Percentiles rank a stretch among this genome's conserved stretches.
These are phyloP conservation scores for Psidium guajava DNA, from an alignment of 345 rosid genomes.

Conservation along the genomic window DNA sequence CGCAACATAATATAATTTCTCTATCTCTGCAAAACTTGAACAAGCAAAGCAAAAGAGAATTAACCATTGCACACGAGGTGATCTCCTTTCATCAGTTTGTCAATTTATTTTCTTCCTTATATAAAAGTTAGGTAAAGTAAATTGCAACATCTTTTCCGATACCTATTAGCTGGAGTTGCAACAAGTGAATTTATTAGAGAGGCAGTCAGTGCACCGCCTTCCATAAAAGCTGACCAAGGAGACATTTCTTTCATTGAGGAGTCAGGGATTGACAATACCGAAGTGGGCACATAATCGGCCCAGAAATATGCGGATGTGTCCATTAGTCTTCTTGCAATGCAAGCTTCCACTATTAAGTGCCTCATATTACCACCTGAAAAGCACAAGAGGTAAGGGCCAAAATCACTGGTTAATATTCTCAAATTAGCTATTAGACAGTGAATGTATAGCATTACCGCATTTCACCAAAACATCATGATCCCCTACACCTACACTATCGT, in stretches of 20 bases:
- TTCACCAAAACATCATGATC: constrained; percentile 7
- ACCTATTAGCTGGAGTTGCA: constrained; percentile 49
- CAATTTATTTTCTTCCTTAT: background rate
- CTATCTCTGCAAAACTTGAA: constrained; percentile 48
- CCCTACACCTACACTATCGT: constrained; percentile 10
- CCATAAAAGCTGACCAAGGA: constrained; percentile 50
- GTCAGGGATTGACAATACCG: constrained; percentile 23
- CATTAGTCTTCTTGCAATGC: constrained; percentile 52
- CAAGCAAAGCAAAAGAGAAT: constrained; percentile 5
- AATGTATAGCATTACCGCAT: constrained; percentile 18
- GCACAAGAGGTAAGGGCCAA: background rate
- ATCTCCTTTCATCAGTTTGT: background rate
- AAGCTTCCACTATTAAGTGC: constrained; percentile 69
- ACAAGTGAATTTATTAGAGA: constrained; percentile 36
- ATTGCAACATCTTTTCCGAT: constrained; percentile 3
- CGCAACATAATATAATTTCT: constrained; percentile 48
- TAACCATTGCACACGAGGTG: background rate
- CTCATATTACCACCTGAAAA: constrained; percentile 50
- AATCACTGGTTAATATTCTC: background rate
- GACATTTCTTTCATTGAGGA: constrained; percentile 25
- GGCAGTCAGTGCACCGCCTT: constrained; percentile 32
- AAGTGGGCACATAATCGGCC: constrained; percentile 44
- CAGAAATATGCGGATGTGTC: constrained; percentile 53
- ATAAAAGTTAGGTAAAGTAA: background rate
- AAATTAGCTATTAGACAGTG: background rate